Conservation (phyloP, 169 alveolate species). For the Eimeria maxima region DNA sequence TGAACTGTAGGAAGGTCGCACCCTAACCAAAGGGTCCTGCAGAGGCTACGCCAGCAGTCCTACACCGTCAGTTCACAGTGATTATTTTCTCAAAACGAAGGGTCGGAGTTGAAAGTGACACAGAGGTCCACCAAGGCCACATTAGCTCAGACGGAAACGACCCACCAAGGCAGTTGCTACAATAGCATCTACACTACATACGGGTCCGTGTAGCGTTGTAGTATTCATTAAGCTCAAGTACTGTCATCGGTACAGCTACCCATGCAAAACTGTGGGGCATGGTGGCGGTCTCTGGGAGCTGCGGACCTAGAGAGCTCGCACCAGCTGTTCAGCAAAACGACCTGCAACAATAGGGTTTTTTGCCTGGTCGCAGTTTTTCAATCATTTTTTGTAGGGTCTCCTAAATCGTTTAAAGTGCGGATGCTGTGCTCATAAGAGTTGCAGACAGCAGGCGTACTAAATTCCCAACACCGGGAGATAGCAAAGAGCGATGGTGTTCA, state of each 20-base stretch:
- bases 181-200: not conserved
- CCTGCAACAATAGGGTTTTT: not conserved
- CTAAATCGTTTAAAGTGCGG: not conserved
- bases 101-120: constrained; percentile 17
- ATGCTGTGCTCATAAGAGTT: not conserved
- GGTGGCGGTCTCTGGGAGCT: not conserved
- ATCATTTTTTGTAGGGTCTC: not conserved
- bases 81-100: not conserved
- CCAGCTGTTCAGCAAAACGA: not conserved
- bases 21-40: not conserved
- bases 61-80: not conserved
- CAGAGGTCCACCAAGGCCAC: not conserved
- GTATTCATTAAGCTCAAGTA: not conserved
- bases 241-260: not conserved
- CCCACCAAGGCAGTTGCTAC: not conserved
- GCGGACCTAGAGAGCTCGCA: not conserved
- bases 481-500: not conserved
- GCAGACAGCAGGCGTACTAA: not conserved
- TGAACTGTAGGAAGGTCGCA: not conserved
- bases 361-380: not conserved
- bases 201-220: not conserved
- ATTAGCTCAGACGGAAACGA: not conserved
- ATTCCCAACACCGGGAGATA: not conserved
- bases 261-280: not conserved
- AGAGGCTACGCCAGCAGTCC: not conserved